Conservation (phyloP, 345 rosid genomes). For the Linum tenue region DNA sequence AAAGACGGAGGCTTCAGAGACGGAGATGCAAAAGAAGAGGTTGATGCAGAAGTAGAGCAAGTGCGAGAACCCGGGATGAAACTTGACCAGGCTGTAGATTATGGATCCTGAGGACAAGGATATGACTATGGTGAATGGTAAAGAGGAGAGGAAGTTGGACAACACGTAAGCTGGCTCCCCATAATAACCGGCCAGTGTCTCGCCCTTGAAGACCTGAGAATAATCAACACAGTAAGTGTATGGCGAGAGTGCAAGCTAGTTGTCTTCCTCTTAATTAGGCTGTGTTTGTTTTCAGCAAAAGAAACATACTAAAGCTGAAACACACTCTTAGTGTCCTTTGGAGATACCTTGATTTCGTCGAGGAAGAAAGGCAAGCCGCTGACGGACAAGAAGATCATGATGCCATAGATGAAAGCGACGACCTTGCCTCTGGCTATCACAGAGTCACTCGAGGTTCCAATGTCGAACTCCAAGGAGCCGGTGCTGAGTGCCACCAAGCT, state of each 20-base stretch:
- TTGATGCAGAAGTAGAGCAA: conserved; percentile 22
- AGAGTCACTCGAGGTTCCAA: conserved; percentile 14
- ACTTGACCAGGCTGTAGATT: conserved; percentile 25
- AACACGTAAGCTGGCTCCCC: conserved; percentile 26
- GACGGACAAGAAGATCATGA: conserved; percentile 28
- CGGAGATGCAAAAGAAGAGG: conserved; percentile 24
- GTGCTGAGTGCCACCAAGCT: conserved; percentile 15
- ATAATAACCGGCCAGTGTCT: conserved; percentile 24
- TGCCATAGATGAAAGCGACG: conserved; percentile 17
- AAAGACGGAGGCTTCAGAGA: conserved; percentile 18
- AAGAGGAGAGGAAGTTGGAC: conserved; percentile 27
- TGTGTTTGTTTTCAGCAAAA: too few species aligned
- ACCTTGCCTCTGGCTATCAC: conserved; percentile 20
- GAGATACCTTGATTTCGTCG: conserved; percentile 29
- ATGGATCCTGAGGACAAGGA: conserved; percentile 20
- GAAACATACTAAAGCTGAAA: too few species aligned
- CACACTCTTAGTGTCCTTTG: not conserved
- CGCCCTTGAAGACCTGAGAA: conserved; percentile 14
- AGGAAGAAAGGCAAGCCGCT: conserved; percentile 32
- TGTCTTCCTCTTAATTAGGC: too few species aligned
- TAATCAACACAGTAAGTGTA: not conserved
- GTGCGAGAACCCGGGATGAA: conserved; percentile 30
- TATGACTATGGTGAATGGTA: conserved; percentile 22
- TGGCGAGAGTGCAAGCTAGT: too few species aligned
- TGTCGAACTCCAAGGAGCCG: conserved; percentile 22